phyloP scores from a whole-genome alignment of 1,284 basidiomycete species.

The Papiliotrema flavescens region DNA sequence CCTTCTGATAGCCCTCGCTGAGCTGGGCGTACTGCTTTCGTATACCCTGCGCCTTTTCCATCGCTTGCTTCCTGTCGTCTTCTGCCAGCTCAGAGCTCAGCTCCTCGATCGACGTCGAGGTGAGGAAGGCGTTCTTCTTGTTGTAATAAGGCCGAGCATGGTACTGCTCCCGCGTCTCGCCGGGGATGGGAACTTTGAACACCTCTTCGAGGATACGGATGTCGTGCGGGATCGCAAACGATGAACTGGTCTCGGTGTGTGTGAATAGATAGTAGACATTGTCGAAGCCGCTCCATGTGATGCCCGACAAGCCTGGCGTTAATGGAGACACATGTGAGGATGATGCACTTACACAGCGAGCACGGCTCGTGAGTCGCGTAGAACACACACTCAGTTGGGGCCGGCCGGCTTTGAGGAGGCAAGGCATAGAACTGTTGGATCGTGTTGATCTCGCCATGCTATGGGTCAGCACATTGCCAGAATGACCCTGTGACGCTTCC shows the following conservation, averaged over 20 bases:
- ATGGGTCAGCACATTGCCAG: not conserved
- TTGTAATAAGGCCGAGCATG: slow-evolving; percentile 25
- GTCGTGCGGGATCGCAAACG: slow-evolving; percentile 32
- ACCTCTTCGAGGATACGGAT: slow-evolving; percentile 32
- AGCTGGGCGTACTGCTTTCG: too few relatives aligned
- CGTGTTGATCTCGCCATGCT: slow-evolving; percentile 33
- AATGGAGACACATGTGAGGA: not conserved
- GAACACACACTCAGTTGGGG: slow-evolving; percentile 27
- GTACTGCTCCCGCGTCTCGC: slow-evolving; percentile 12
- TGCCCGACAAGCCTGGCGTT: slow-evolving; percentile 26
- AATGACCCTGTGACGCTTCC: too few relatives aligned
- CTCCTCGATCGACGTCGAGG: slow-evolving; percentile 15
- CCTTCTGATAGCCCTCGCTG: too few relatives aligned
- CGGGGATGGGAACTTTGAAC: slow-evolving; percentile 17
- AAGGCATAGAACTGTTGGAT: slow-evolving; percentile 29
- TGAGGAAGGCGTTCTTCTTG: slow-evolving; percentile 26
- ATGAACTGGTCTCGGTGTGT: slow-evolving; percentile 27
- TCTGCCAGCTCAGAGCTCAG: slow-evolving; percentile 1
- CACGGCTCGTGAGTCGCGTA: slow-evolving; percentile 36
- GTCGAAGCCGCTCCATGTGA: slow-evolving; percentile 35
- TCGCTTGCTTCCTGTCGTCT: too few relatives aligned
- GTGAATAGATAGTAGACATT: slow-evolving; percentile 31
- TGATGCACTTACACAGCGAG: slow-evolving; percentile 23
- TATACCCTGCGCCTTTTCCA: too few relatives aligned
- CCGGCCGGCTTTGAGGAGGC: slow-evolving; percentile 13